These are phyloP conservation scores for Trichophyton schoenleinii DNA, from an alignment of 2,329 filamentous ascomycete species.

Conservation along the genomic window DNA sequence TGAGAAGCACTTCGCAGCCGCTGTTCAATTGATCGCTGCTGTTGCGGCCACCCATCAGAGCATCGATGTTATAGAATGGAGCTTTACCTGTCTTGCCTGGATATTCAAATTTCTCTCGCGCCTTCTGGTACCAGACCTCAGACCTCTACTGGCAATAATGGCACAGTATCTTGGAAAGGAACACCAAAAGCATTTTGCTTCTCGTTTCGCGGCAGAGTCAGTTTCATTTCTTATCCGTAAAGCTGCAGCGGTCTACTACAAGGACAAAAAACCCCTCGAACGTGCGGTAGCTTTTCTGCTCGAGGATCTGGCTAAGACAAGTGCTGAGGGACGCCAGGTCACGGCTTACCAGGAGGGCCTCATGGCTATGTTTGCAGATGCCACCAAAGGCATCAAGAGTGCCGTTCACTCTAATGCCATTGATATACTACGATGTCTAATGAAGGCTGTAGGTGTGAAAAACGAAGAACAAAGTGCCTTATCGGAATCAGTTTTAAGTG, in stretches of 20 bases:
- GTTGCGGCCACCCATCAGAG: conserved; percentile 66
- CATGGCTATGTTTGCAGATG: conserved; percentile 85
- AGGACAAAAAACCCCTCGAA: conserved; percentile 56
- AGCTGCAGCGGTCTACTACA: conserved; percentile 63
- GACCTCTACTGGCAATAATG: conserved; percentile 73
- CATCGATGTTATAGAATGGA: conserved; percentile 92
- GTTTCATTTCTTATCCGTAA: conserved; percentile 90
- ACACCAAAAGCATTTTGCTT: conserved; percentile 72
- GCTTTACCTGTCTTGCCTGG: conserved; percentile 85
- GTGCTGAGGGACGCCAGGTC: conserved; percentile 23
- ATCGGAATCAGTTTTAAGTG: conserved; percentile 53
- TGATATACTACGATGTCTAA: conserved; percentile 41
- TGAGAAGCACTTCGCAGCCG: conserved; percentile 70
- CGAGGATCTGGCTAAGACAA: conserved; percentile 45
- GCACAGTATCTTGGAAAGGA: conserved; percentile 71
- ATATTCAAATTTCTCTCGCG: conserved; percentile 94
- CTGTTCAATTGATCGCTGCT: conserved; percentile 61
- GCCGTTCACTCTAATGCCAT: conserved; percentile 46
- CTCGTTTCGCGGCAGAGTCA: conserved; percentile 85
- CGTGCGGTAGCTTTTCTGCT: conserved; percentile 61
- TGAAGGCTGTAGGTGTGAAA: conserved; percentile 25
- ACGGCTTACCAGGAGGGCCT: conserved; percentile 68
- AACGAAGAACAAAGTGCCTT: conserved; percentile 21
- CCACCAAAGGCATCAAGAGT: conserved; percentile 51
- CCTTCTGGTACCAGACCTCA: conserved; percentile 70